Percentiles rank a stretch among this genome's conserved stretches.
phyloP scores from a whole-genome alignment of 129 eudicot species.

The Centaurea solstitialis region DNA sequence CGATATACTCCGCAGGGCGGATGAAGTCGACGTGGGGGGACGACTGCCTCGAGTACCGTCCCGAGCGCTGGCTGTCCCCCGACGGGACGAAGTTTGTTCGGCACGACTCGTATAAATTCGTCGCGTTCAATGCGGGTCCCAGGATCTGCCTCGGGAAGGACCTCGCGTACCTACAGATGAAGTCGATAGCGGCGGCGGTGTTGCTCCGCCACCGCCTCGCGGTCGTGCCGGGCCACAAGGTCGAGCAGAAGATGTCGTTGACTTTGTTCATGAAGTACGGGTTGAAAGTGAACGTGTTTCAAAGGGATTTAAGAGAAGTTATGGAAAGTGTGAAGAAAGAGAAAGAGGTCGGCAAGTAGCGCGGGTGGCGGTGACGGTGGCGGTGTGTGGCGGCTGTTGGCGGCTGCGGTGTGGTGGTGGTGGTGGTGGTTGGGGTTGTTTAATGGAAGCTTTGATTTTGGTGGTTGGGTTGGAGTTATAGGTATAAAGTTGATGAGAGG shows the following conservation, averaged over 20 bases:
- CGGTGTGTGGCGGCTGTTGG: neutral
- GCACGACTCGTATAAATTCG: conserved; percentile 66
- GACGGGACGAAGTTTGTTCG: conserved; percentile 53
- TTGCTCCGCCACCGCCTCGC: conserved; percentile 70
- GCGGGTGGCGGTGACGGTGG: neutral
- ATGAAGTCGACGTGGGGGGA: conserved; percentile 84
- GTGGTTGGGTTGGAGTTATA: conserved; percentile 31
- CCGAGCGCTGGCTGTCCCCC: conserved; percentile 69
- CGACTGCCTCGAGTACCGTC: conserved; percentile 70
- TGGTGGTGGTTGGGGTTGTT: conserved; percentile 27
- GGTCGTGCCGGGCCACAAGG: conserved; percentile 62
- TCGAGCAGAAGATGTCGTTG: conserved; percentile 89
- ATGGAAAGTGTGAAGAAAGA: conserved; percentile 31
- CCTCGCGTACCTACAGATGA: conserved; percentile 79
- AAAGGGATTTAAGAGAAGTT: conserved; percentile 47
- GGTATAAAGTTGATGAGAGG: conserved; percentile 43
- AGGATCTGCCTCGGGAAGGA: conserved; percentile 80
- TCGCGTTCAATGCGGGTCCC: conserved; percentile 87
- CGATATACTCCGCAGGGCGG: conserved; percentile 77
- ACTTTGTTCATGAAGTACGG: conserved; percentile 89
- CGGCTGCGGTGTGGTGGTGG: neutral
- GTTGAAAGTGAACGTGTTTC: conserved; percentile 59
- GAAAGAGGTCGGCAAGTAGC: conserved; percentile 20
- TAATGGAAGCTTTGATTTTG: conserved; percentile 29
- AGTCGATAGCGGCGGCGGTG: conserved; percentile 83